Conservation (phyloP, 805 yeast species). For the Saccharomyces eubayanus region DNA sequence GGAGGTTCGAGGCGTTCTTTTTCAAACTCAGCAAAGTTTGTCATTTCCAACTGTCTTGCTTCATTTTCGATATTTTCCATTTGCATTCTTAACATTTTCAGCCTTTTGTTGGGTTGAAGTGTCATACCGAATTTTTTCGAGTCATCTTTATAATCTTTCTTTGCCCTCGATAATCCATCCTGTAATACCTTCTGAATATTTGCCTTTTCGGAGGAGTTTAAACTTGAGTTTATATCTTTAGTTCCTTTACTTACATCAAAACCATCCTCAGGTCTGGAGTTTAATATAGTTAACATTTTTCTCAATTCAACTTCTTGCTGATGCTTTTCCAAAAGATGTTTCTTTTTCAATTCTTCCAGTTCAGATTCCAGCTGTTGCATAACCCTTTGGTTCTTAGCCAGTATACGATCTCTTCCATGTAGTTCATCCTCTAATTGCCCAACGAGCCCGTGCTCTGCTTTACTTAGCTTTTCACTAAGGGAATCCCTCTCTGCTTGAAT, state of each 20-base stretch:
- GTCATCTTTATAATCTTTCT: slow-evolving; percentile 34
- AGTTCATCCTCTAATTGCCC: slow-evolving; percentile 58
- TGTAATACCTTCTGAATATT: slow-evolving; percentile 27
- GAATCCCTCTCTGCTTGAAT: slow-evolving; percentile 49
- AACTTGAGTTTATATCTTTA: slow-evolving; percentile 18
- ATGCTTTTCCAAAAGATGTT: slow-evolving; percentile 54
- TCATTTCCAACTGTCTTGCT: slow-evolving; percentile 80
- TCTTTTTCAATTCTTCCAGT: slow-evolving; percentile 58
- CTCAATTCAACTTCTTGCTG: slow-evolving; percentile 71
- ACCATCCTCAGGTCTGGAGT: slow-evolving; percentile 34
- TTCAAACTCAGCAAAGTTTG: slow-evolving; percentile 57
- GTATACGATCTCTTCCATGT: slow-evolving; percentile 58
- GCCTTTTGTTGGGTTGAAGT: slow-evolving; percentile 65
- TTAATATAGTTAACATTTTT: slow-evolving; percentile 57
- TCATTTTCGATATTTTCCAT: slow-evolving; percentile 80
- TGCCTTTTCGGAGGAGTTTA: slow-evolving; percentile 9
- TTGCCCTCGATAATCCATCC: slow-evolving; percentile 32
- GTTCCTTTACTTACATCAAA: slow-evolving; percentile 1
- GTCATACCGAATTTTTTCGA: slow-evolving; percentile 35
- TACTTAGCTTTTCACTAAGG: slow-evolving; percentile 53
- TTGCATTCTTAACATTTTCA: slow-evolving; percentile 66
- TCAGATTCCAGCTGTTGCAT: slow-evolving; percentile 57
- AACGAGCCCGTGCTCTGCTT: slow-evolving; percentile 79
- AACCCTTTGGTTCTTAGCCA: slow-evolving; percentile 55
- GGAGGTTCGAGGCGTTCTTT: slow-evolving; percentile 14